Percentiles rank a stretch among this genome's conserved stretches.
phyloP scores from a whole-genome alignment of 2,329 filamentous ascomycete genomes.

The Clarireedia paspali region DNA sequence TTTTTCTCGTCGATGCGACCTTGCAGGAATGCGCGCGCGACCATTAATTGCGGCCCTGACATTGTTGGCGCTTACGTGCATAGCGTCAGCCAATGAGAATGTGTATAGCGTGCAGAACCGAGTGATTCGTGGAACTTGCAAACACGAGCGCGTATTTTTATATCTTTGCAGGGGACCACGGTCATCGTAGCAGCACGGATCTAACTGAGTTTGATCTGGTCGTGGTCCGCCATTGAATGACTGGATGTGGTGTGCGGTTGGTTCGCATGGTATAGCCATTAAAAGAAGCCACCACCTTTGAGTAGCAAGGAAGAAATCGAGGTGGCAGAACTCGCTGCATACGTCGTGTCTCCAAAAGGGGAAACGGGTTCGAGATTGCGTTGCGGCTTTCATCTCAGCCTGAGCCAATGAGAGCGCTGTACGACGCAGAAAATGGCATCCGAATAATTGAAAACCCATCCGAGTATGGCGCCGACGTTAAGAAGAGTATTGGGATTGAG shows the following conservation, averaged over 20 bases:
- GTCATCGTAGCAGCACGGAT: background rate
- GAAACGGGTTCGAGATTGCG: no score
- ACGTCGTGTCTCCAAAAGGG: background rate
- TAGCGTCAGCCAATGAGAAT: background rate
- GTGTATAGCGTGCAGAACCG: slow-evolving; percentile 1
- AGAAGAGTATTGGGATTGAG: no score
- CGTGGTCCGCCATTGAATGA: background rate
- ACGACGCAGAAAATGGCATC: no score
- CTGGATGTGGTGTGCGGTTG: slow-evolving; percentile 3
- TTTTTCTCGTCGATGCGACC: background rate
- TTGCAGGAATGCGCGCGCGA: slow-evolving; percentile 7
- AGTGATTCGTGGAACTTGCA: background rate
- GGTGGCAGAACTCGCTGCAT: background rate
- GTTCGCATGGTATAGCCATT: background rate
- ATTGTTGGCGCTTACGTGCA: slow-evolving; percentile 7
- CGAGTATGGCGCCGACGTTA: no score
- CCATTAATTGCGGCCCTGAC: background rate
- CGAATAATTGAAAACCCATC: no score
- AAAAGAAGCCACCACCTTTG: background rate
- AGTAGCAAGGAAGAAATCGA: background rate
- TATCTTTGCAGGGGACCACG: background rate
- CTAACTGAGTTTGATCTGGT: slow-evolving; percentile 1
- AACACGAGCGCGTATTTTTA: no score
- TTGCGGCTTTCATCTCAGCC: no score
- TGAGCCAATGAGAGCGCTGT: no score